Evolutionary conservation across 768 basidiomycete genomes (phyloP).

Genomic region (Boletus rubropictus): DNA sequence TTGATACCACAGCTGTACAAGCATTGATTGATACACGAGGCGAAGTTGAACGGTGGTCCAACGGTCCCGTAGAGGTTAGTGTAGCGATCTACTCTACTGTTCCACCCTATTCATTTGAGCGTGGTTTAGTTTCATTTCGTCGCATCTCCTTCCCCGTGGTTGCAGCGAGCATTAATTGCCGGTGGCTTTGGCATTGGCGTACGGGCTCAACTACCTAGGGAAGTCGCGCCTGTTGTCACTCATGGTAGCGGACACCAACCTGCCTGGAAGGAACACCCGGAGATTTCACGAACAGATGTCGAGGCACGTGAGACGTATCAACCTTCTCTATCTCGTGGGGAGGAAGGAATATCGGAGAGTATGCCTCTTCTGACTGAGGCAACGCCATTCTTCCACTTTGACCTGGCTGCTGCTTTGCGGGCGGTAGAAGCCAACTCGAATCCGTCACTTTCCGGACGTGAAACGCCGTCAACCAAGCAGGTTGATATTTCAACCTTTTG

Average conservation of each 20-base stretch:
- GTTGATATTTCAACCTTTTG: not conserved
- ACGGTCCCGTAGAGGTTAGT: conserved; percentile 64
- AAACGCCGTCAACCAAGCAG: conserved; percentile 9
- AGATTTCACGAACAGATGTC: conserved; percentile 22
- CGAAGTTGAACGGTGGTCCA: conserved; percentile 84
- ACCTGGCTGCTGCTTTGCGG: conserved; percentile 64
- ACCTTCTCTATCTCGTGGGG: not conserved
- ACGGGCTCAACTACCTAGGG: conserved; percentile 39
- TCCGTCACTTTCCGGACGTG: conserved; percentile 1
- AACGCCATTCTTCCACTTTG: conserved; percentile 91
- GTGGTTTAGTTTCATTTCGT: conserved; percentile 85
- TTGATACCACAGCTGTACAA: conserved; percentile 91
- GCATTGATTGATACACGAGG: conserved; percentile 82
- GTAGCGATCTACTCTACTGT: not conserved
- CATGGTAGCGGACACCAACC: conserved; percentile 42
- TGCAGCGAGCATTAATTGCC: conserved; percentile 79
- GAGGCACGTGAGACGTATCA: conserved; percentile 29
- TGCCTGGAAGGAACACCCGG: conserved; percentile 10
- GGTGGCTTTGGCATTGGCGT: conserved; percentile 85
- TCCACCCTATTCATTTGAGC: not conserved
- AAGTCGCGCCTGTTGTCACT: conserved; percentile 76
- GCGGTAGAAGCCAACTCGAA: conserved; percentile 51
- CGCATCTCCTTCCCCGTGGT: conserved; percentile 88
- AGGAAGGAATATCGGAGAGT: not conserved
- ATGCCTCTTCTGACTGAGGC: conserved; percentile 41